Percentiles rank a stretch among this genome's conserved stretches.
phyloP scores from a whole-genome alignment of 495 filamentous ascomycete genomes.

The Penicillium simplicissimum region DNA sequence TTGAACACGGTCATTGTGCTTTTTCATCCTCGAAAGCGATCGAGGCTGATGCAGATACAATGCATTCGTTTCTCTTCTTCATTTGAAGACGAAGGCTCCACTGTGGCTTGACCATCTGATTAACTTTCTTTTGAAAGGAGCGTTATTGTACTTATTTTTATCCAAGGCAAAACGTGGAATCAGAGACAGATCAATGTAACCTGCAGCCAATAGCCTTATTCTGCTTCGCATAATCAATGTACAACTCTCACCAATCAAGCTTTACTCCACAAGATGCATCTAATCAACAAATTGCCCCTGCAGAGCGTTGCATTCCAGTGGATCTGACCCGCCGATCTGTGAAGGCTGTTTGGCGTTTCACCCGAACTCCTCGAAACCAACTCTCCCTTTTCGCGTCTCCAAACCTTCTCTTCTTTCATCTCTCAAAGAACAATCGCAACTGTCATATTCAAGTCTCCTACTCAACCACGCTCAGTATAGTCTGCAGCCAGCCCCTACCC shows the following conservation, averaged over 20 bases:
- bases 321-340: not conserved
- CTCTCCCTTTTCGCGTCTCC: not conserved
- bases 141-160: not conserved
- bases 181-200: not conserved
- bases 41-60: conserved; percentile 3
- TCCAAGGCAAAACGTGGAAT: too few relatives aligned
- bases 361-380: not conserved
- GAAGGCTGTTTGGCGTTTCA: conserved; percentile 1
- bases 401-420: not conserved
- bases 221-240: not conserved
- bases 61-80: not conserved
- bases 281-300: not conserved
- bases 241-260: not conserved
- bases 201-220: not conserved
- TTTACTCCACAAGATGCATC: not conserved
- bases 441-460: not conserved
- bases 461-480: not conserved
- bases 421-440: not conserved
- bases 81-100: not conserved
- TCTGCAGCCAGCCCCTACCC: not conserved
- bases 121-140: not conserved
- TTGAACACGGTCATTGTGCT: not conserved
- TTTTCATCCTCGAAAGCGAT: not conserved
- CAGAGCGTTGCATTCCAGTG: conserved; percentile 1
- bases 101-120: not conserved